Base-by-base conservation (phyloP, 495 filamentous ascomycete species). In the Xylaria grammica region DNA sequence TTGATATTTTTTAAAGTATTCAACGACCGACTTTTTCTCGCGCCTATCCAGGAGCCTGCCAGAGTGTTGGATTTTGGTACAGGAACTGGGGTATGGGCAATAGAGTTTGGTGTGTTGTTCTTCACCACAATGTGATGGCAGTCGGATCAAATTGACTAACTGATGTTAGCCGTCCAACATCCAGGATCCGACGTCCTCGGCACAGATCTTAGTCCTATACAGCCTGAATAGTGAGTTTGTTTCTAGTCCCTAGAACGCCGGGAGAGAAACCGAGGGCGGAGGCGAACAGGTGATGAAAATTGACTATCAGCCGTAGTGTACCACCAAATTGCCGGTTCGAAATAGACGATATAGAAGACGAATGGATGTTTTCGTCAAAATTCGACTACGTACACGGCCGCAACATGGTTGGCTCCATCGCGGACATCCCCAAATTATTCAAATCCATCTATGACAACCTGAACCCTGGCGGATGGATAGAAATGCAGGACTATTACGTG, bases 1-100 rank as follows among this genome's bases (percentile, higher is more conserved):
- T 72, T 93, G 92, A 84, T 96, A 93, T 52, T 88, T 86, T 26
- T 90, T 91, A 64, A 90, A 88, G 77, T 94, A 85, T 78, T 96
- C 89, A 72, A 93, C 92, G n/a, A 90, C 93, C 72, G 94, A 79
- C 62, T 65, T 46, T 44, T 52, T 13, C 62, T 65, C 8, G 66
- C 66, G n/a, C 66, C 66, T 2, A 34, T 68, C 3, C 46, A 56
- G 20, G 29, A 61, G 3, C 66, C 66, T 15, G 29, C 45, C 11
- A 36, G 48, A 32, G 76, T 78, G 19, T 74, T 82, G 32, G 81
- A 83, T 54, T 68, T 83, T n/a, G 81, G 79, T 6, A 81, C 78
- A 3, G 80, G 80, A 7, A 83, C 80, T 3, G 81, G 79, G 2
- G 77, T 78, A 50, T 82, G 79, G 76, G 81, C 79, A 0, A 77